Conservation (phyloP, 495 filamentous ascomycete genomes). For the Pseudotulostoma volvatum region DNA sequence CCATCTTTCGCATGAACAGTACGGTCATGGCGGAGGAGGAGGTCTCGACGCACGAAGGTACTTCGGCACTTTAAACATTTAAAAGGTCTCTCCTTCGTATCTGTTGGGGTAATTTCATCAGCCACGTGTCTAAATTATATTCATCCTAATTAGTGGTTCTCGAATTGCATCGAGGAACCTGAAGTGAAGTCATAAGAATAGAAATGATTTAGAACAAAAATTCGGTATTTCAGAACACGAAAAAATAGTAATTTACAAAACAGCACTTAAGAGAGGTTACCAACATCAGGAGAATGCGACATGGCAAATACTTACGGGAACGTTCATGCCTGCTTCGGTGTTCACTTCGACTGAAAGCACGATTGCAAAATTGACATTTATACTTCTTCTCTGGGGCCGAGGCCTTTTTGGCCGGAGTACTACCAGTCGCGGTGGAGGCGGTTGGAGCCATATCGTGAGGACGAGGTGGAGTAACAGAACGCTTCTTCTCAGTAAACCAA, state of each 20-base stretch:
- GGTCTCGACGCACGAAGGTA: conserved; percentile 93
- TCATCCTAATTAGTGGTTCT: too few species aligned
- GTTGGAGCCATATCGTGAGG: conserved; percentile 29
- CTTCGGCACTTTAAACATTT: conserved; percentile 96
- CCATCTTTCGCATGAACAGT: conserved; percentile 99
- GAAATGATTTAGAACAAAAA: too few species aligned
- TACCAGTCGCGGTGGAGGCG: conserved; percentile 51
- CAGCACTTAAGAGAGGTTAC: conserved; percentile 3
- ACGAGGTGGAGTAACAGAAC: conserved; percentile 23
- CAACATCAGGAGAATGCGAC: too few species aligned
- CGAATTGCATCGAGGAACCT: too few species aligned
- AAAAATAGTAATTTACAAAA: too few species aligned
- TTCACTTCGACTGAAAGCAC: conserved; percentile 93
- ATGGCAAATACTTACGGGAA: conserved; percentile 98
- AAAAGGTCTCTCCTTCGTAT: conserved; percentile 97
- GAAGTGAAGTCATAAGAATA: too few species aligned
- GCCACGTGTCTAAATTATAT: too few species aligned
- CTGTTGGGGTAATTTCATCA: conserved; percentile 30
- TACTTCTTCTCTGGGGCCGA: conserved; percentile 85
- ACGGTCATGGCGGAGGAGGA: conserved; percentile 90
- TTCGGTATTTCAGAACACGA: too few species aligned
- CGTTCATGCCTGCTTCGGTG: conserved; percentile 93
- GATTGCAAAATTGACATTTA: conserved; percentile 97
- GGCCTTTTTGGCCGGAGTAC: conserved; percentile 38
- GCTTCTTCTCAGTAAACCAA: conserved; percentile 28